A percentile compares a stretch with the other conserved stretches of the same genome.
phyloP scores from a whole-genome alignment of 1,284 basidiomycete species.

The Ustilago xerochloae region DNA sequence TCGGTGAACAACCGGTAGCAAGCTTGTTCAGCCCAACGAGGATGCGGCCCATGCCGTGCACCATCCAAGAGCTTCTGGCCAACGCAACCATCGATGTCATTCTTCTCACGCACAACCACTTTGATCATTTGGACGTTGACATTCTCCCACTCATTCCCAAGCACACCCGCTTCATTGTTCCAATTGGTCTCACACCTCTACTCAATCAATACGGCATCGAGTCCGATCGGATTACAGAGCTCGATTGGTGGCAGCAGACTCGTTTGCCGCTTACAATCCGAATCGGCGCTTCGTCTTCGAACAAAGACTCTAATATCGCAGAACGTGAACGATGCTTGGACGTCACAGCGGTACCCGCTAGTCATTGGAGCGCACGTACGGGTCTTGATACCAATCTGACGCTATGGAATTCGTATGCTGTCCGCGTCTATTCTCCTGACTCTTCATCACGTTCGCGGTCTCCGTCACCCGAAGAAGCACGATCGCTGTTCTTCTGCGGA shows the following conservation, averaged over 20 bases:
- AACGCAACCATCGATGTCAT: constrained; percentile 69
- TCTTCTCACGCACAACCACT: constrained; percentile 70
- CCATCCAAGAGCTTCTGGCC: constrained; percentile 66
- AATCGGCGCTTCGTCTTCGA: constrained; percentile 19
- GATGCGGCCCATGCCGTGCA: constrained; percentile 70
- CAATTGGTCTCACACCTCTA: constrained; percentile 54
- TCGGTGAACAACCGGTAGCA: constrained; percentile 69
- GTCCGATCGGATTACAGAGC: constrained; percentile 50
- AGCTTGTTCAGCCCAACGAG: constrained; percentile 69
- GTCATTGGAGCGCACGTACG: constrained; percentile 71
- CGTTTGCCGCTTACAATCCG: constrained; percentile 16
- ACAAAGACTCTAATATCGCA: not conserved
- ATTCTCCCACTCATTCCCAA: constrained; percentile 53
- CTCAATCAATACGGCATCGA: constrained; percentile 54
- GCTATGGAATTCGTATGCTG: constrained; percentile 67
- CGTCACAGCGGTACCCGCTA: constrained; percentile 52
- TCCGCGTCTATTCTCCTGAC: constrained; percentile 30
- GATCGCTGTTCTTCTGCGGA: constrained; percentile 69
- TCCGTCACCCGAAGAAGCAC: constrained; percentile 9
- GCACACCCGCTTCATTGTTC: constrained; percentile 60
- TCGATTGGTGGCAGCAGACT: constrained; percentile 66
- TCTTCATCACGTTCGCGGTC: not conserved
- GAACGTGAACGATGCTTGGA: constrained; percentile 25
- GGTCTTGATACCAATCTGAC: constrained; percentile 71
- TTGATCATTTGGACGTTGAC: constrained; percentile 60